Conservation (phyloP, 805 yeast genomes). For the Yarrowia porcina region DNA sequence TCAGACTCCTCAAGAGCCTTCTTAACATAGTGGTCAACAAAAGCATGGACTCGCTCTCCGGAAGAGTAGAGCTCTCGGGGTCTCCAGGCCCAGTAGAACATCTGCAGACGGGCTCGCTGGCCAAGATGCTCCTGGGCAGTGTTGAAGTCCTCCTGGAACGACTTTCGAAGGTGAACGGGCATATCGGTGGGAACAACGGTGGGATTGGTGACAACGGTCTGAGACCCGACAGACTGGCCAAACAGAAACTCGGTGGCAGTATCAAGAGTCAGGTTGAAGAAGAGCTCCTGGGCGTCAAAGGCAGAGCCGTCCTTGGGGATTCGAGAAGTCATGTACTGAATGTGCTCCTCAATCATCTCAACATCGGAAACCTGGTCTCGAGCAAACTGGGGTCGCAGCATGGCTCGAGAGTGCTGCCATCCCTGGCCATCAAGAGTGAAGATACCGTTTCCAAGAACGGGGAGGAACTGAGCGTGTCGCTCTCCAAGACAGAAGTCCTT, state of each 20-base stretch:
- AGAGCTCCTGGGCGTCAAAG: conserved; percentile 36
- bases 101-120: conserved; percentile 30
- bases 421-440: conserved; percentile 39
- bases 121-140: conserved; percentile 29
- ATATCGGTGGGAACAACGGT: conserved; percentile 27
- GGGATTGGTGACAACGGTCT: conserved; percentile 28
- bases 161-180: conserved; percentile 30
- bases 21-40: conserved; percentile 44
- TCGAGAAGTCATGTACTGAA: conserved; percentile 28
- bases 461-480: conserved; percentile 34
- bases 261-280: conserved; percentile 38
- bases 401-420: conserved; percentile 41
- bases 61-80: conserved; percentile 37
- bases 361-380: conserved; percentile 38
- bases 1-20: conserved; percentile 37
- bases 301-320: conserved; percentile 25
- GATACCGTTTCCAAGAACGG: conserved; percentile 40
- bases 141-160: conserved; percentile 31
- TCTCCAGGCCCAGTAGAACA: conserved; percentile 30
- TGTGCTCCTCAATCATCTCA: conserved; percentile 34
- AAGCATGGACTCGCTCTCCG: conserved; percentile 36
- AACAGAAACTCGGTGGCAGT: conserved; percentile 40
- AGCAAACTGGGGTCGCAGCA: conserved; percentile 41
- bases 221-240: conserved; percentile 36
- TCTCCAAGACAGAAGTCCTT: conserved; percentile 36